Conservation (phyloP, 2,329 filamentous ascomycete species). For the Cordyceps sp. region DNA sequence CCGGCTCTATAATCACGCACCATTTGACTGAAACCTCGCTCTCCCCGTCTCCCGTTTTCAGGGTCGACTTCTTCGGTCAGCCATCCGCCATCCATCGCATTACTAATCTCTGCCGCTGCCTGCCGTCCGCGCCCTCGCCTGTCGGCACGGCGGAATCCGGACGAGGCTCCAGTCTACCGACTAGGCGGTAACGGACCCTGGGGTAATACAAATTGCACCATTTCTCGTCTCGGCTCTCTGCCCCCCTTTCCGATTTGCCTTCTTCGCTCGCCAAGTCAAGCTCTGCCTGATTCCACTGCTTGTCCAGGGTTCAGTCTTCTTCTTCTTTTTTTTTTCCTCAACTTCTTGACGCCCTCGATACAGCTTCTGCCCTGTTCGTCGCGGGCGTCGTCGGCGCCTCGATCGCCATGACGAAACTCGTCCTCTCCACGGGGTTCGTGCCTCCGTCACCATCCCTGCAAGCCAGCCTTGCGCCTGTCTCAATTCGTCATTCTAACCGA, state of each 20-base stretch:
- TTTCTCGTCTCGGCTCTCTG: too few species aligned
- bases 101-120: neutral
- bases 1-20: too few species aligned
- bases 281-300: neutral
- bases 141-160: neutral
- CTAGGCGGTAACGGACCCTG: neutral
- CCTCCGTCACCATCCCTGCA: constrained; percentile 1
- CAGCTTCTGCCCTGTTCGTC: too few species aligned
- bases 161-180: neutral
- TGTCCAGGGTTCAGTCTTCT: neutral
- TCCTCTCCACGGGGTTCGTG: constrained; percentile 72
- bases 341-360: too few species aligned
- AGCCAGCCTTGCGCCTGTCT: neutral
- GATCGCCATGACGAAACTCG: constrained; percentile 51
- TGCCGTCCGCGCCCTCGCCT: neutral
- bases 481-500: constrained; percentile 2
- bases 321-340: neutral
- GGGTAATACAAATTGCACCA: too few species aligned
- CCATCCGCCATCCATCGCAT: neutral
- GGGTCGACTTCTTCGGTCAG: neutral
- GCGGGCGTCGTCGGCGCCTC: neutral
- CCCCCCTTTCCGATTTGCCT: too few species aligned
- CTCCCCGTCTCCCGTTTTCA: constrained; percentile 1
- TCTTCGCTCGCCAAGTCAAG: neutral
- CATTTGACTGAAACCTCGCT: too few species aligned